These are phyloP conservation scores for Fonsecaea multimorphosa DNA, from an alignment of 2,329 filamentous ascomycete genomes.

Conservation along the genomic window DNA sequence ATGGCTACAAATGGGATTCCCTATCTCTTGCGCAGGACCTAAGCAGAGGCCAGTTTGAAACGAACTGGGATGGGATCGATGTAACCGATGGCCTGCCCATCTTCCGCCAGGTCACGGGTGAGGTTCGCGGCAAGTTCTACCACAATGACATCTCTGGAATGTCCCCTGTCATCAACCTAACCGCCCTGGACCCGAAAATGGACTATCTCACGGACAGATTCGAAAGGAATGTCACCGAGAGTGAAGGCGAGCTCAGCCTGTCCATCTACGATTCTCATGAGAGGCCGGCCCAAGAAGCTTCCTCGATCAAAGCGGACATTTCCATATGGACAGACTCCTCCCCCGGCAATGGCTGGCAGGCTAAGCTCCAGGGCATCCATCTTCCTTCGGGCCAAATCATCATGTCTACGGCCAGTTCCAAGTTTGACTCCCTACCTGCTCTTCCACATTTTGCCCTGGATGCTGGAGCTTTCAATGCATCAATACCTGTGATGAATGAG, in stretches of 20 bases:
- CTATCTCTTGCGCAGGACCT: conserved; percentile 49
- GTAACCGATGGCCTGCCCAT: conserved; percentile 57
- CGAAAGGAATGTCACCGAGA: conserved; percentile 80
- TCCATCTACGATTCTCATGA: conserved; percentile 64
- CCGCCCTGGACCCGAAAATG: conserved; percentile 67
- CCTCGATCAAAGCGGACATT: conserved; percentile 69
- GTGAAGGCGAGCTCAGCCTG: conserved; percentile 71
- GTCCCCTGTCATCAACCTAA: conserved; percentile 66
- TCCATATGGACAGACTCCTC: conserved; percentile 74
- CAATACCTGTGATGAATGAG: conserved; percentile 70
- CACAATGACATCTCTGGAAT: conserved; percentile 58
- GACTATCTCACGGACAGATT: conserved; percentile 72
- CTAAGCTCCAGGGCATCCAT: conserved; percentile 82
- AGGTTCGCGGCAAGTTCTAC: conserved; percentile 77
- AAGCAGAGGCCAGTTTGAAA: conserved; percentile 59
- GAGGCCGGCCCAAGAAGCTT: conserved; percentile 42
- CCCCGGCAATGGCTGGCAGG: conserved; percentile 76
- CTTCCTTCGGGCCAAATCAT: conserved; percentile 81
- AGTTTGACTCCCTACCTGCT: conserved; percentile 89
- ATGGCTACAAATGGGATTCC: conserved; percentile 80
- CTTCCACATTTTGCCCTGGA: conserved; percentile 80
- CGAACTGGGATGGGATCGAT: conserved; percentile 52
- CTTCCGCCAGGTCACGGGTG: conserved; percentile 82
- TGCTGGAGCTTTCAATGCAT: conserved; percentile 60
- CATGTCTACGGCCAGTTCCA: conserved; percentile 88